Conservation (phyloP, 1,139 yeast genomes). For the Entelexis paramagnoliae region DNA sequence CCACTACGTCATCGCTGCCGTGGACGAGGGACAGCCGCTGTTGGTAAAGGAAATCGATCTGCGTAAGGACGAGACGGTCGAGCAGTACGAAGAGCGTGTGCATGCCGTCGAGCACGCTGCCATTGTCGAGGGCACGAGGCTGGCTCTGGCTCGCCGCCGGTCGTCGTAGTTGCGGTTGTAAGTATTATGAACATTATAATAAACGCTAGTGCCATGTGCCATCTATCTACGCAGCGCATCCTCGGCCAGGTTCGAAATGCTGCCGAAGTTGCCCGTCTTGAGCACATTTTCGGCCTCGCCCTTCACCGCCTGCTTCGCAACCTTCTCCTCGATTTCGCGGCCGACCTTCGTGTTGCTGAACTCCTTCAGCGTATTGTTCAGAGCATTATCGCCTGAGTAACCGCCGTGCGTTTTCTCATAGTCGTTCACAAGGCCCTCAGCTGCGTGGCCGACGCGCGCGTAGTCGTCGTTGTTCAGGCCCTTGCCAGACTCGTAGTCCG, state of each 20-base stretch:
- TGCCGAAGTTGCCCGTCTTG: slow-evolving; percentile 5
- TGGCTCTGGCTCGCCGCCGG: slow-evolving; percentile 36
- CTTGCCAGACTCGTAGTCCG: slow-evolving; percentile 7
- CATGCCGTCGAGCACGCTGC: slow-evolving; percentile 80
- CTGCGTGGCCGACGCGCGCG: slow-evolving; percentile 3
- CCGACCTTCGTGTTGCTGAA: slow-evolving; percentile 6
- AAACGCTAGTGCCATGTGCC: neutral
- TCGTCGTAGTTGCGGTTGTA: neutral
- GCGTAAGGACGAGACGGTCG: slow-evolving; percentile 60
- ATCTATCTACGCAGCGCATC: neutral
- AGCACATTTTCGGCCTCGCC: slow-evolving; percentile 7
- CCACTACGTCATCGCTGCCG: slow-evolving; percentile 87
- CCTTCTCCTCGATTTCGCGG: slow-evolving; percentile 7
- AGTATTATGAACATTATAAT: neutral
- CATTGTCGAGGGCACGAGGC: slow-evolving; percentile 78
- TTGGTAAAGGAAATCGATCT: slow-evolving; percentile 69
- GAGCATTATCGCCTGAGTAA: neutral
- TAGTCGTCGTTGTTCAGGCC: slow-evolving; percentile 2
- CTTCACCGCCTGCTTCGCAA: slow-evolving; percentile 10
- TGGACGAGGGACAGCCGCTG: slow-evolving; percentile 85
- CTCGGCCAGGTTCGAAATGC: neutral
- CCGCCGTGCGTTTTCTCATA: slow-evolving; percentile 5
- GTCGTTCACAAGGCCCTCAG: slow-evolving; percentile 4
- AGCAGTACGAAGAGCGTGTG: slow-evolving; percentile 72
- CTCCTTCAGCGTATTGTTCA: neutral